A percentile compares a stretch with the other conserved stretches of the same genome.
Evolutionary conservation across 1,284 basidiomycete species (phyloP).

Genomic region (Ustilago nuda): DNA sequence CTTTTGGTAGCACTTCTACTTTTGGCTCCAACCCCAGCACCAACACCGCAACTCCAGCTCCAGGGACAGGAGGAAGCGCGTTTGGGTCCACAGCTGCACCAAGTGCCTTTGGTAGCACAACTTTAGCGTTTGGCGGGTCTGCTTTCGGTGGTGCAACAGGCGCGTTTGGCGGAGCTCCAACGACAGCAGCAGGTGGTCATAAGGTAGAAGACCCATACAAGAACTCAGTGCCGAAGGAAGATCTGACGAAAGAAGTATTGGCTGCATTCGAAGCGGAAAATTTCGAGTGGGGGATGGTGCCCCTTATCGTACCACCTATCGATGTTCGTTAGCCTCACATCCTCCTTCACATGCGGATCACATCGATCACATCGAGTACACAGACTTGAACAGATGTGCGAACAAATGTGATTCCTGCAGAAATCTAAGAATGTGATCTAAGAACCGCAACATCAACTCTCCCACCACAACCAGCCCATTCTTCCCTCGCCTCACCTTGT

Average conservation of each 20-base stretch:
- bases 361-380: not conserved
- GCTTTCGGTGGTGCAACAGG: slow-evolving; percentile 16
- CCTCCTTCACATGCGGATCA: not conserved
- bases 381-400: not conserved
- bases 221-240: slow-evolving; percentile 18
- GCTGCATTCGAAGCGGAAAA: slow-evolving; percentile 20
- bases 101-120: slow-evolving; percentile 20
- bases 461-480: slow-evolving; percentile 45
- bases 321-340: slow-evolving; percentile 32
- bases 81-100: slow-evolving; percentile 8
- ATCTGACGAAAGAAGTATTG: slow-evolving; percentile 33
- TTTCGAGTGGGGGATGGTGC: slow-evolving; percentile 43
- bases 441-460: slow-evolving; percentile 48
- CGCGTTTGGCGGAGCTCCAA: not conserved
- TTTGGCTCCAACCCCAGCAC: slow-evolving; percentile 22
- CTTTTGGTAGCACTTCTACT: slow-evolving; percentile 12
- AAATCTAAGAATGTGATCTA: not conserved
- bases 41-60: not conserved
- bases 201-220: slow-evolving; percentile 29
- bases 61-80: not conserved
- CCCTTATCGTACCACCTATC: slow-evolving; percentile 44
- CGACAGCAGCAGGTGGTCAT: not conserved
- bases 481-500: slow-evolving; percentile 7
- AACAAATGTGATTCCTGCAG: not conserved
- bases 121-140: slow-evolving; percentile 2